Conservation (phyloP, 805 yeast species). For the Lachancea meyersii region DNA sequence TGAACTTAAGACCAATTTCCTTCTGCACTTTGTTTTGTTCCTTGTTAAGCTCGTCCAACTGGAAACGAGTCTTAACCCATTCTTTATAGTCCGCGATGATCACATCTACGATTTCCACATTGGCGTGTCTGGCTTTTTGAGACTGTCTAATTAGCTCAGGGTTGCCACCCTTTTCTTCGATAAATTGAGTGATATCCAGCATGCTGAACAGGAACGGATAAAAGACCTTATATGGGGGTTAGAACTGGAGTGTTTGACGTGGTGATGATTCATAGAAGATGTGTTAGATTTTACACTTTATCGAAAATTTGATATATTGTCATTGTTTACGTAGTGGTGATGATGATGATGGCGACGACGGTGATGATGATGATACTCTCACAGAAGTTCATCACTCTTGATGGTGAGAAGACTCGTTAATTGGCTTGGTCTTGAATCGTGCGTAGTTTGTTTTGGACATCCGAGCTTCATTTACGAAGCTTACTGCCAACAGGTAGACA, state of each 20-base stretch:
- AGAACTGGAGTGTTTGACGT: background rate
- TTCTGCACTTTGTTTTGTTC: constrained; percentile 83
- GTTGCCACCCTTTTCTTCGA: constrained; percentile 95
- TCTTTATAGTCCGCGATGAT: constrained; percentile 84
- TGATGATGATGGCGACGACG: no score
- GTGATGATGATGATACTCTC: no score
- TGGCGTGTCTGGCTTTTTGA: constrained; percentile 88
- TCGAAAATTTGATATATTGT: background rate
- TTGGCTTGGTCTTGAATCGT: no score
- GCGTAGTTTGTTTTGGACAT: no score
- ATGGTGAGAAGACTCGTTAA: no score
- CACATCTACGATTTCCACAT: constrained; percentile 94
- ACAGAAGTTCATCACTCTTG: no score
- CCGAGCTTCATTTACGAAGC: no score
- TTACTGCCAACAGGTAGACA: no score
- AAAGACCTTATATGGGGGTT: background rate
- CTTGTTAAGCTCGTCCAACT: constrained; percentile 86
- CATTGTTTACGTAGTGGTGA: background rate
- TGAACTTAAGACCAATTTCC: constrained; percentile 86
- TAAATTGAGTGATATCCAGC: constrained; percentile 89
- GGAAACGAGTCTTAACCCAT: constrained; percentile 88
- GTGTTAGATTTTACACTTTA: no score
- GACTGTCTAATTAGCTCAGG: constrained; percentile 84
- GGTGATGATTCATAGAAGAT: no score
- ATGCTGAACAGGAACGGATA: constrained; percentile 33